A percentile compares a stretch with the other conserved stretches of the same genome.
These are phyloP conservation scores for Vachellia collinsii DNA, from an alignment of 306 rosid genomes.

Conservation along the genomic window DNA sequence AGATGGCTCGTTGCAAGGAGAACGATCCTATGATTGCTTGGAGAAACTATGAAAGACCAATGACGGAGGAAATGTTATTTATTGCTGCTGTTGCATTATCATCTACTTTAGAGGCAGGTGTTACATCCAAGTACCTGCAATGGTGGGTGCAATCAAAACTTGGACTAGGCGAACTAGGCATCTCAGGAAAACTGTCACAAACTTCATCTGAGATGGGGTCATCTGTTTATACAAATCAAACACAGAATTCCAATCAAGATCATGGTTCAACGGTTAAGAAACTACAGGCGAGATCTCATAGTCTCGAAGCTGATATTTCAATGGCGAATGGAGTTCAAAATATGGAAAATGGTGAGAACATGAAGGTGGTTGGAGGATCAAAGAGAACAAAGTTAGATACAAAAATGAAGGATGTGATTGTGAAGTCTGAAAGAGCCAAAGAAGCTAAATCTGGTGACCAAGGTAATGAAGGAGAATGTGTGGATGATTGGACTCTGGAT, in stretches of 20 bases:
- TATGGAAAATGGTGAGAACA: neutral
- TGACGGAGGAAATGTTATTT: slow-evolving; percentile 7
- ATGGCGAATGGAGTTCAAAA: too few species aligned
- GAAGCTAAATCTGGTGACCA: neutral
- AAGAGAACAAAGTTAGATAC: neutral
- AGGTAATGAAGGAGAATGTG: slow-evolving; percentile 1
- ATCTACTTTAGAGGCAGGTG: slow-evolving; percentile 26
- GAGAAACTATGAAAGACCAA: slow-evolving; percentile 21
- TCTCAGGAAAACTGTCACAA: neutral
- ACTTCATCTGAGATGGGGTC: neutral
- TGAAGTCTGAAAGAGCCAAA: neutral
- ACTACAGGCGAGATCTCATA: neutral
- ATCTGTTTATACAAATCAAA: too few species aligned
- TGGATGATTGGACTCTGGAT: neutral
- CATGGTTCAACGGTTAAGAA: neutral
- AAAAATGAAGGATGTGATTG: neutral
- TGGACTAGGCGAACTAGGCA: neutral
- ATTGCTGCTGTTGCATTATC: slow-evolving; percentile 29
- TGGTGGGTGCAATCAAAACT: slow-evolving; percentile 26
- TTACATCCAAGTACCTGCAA: slow-evolving; percentile 24
- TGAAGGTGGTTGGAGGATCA: neutral
- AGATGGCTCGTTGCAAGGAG: slow-evolving; percentile 3
- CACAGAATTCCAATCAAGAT: neutral
- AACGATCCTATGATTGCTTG: slow-evolving; percentile 23
- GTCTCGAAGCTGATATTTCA: neutral